These are phyloP conservation scores for Biancaea sappan DNA, from an alignment of 306 rosid genomes.

Conservation along the genomic window DNA sequence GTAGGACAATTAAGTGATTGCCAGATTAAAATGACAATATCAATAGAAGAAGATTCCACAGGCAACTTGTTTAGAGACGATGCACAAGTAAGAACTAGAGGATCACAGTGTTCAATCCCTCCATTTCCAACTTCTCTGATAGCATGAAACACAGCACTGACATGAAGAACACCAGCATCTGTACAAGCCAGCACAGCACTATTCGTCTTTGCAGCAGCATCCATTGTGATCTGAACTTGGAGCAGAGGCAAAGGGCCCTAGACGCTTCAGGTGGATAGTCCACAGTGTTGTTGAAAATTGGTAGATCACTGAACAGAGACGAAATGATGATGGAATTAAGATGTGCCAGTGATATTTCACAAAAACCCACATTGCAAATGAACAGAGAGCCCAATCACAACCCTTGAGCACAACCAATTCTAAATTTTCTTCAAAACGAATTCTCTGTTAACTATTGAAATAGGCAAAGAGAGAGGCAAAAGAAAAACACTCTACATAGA, in stretches of 20 bases:
- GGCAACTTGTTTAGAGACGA: conserved; percentile 62
- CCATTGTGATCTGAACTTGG: background rate
- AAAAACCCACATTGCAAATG: too few relatives aligned
- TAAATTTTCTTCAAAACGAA: too few relatives aligned
- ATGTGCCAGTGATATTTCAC: too few relatives aligned
- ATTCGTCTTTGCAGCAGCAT: conserved; percentile 37
- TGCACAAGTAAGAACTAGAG: conserved; percentile 59
- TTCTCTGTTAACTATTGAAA: too few relatives aligned
- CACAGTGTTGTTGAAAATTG: background rate
- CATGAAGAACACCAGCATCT: conserved; percentile 59
- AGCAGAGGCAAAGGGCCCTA: background rate
- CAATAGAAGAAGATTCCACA: conserved; percentile 66
- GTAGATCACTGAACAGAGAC: too few relatives aligned
- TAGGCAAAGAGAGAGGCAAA: too few relatives aligned
- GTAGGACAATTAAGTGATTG: conserved; percentile 57
- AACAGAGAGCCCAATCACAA: too few relatives aligned
- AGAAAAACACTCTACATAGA: too few relatives aligned
- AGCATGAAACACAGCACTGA: conserved; percentile 47
- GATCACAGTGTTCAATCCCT: conserved; percentile 46
- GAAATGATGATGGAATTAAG: too few relatives aligned
- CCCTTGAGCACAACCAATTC: too few relatives aligned
- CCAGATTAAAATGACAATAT: conserved; percentile 55
- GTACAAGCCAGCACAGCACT: conserved; percentile 63
- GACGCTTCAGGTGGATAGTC: background rate
- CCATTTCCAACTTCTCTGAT: conserved; percentile 46